phyloP scores from a whole-genome alignment of 306 rosid species.

The Castanopsis chinensis region DNA sequence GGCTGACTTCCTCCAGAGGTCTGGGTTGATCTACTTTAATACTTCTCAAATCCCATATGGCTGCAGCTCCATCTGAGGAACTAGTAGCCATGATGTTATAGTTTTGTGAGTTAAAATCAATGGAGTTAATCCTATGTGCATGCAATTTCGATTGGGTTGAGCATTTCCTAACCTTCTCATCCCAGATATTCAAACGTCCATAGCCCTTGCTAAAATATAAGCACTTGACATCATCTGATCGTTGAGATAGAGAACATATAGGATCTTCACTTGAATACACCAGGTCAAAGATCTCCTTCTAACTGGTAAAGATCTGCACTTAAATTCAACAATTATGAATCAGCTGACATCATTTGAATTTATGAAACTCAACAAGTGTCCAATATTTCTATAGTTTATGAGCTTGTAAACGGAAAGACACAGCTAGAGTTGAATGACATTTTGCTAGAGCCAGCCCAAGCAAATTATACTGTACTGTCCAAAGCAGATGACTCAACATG shows the following conservation, averaged over 20 bases:
- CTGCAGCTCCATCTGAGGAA: conserved; percentile 73
- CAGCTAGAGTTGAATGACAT: neutral
- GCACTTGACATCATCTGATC: too few species aligned
- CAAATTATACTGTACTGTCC: neutral
- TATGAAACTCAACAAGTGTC: neutral
- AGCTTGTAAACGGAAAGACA: neutral
- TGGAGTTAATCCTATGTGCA: conserved; percentile 59
- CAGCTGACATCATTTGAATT: neutral
- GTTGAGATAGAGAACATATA: conserved; percentile 8
- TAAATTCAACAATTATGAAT: neutral
- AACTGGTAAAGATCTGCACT: conserved; percentile 67
- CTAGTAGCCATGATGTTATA: conserved; percentile 69
- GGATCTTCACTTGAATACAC: conserved; percentile 39
- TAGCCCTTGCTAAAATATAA: too few species aligned
- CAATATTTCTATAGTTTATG: neutral
- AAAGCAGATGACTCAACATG: neutral
- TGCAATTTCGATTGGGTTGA: conserved; percentile 55
- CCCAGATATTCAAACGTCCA: too few species aligned
- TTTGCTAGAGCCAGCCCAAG: neutral
- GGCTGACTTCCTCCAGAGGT: conserved; percentile 48
- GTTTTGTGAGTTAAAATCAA: conserved; percentile 56
- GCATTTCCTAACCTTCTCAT: conserved; percentile 44
- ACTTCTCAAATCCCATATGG: conserved; percentile 91
- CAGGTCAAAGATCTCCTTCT: conserved; percentile 77
- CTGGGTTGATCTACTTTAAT: conserved; percentile 32